phyloP scores from a whole-genome alignment of 2,329 filamentous ascomycete species.

The Diaporthe ilicicola region DNA sequence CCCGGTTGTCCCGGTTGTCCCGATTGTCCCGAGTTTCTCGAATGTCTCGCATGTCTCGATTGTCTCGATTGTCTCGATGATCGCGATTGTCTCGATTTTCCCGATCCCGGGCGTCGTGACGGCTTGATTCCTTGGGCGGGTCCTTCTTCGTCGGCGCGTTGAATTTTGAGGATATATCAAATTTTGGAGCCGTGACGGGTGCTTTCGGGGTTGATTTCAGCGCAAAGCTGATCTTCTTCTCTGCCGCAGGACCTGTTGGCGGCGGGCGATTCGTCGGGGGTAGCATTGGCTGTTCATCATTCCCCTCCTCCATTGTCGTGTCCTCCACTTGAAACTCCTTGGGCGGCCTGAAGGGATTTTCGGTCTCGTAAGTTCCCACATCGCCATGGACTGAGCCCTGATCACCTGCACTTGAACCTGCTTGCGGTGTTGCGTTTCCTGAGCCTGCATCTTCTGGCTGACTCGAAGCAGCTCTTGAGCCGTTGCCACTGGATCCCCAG shows the following conservation, averaged over 20 bases:
- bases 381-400: constrained; percentile 37
- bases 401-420: constrained; percentile 31
- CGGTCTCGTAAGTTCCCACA: constrained; percentile 57
- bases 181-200: constrained; percentile 65
- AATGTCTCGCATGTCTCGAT: constrained; percentile 11
- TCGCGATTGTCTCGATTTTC: constrained; percentile 38
- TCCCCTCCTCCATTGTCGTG: constrained; percentile 57
- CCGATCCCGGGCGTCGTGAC: constrained; percentile 50
- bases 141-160: constrained; percentile 59
- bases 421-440: constrained; percentile 35
- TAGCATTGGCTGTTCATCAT: constrained; percentile 60
- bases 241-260: constrained; percentile 59
- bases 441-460: constrained; percentile 43
- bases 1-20: constrained; percentile 46
- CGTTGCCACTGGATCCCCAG: constrained; percentile 69
- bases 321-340: constrained; percentile 74
- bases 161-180: constrained; percentile 73
- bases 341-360: constrained; percentile 69
- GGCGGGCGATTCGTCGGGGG: constrained; percentile 60
- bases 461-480: constrained; percentile 34
- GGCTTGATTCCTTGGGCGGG: constrained; percentile 48
- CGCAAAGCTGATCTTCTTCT: constrained; percentile 88
- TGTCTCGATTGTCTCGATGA: constrained; percentile 35
- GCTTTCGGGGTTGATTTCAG: constrained; percentile 79
- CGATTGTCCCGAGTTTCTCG: constrained; percentile 45